A percentile compares a stretch with the other conserved stretches of the same genome.
These are phyloP conservation scores for Astrocystis sublimbata DNA, from an alignment of 495 filamentous ascomycete species.

Conservation along the genomic window DNA sequence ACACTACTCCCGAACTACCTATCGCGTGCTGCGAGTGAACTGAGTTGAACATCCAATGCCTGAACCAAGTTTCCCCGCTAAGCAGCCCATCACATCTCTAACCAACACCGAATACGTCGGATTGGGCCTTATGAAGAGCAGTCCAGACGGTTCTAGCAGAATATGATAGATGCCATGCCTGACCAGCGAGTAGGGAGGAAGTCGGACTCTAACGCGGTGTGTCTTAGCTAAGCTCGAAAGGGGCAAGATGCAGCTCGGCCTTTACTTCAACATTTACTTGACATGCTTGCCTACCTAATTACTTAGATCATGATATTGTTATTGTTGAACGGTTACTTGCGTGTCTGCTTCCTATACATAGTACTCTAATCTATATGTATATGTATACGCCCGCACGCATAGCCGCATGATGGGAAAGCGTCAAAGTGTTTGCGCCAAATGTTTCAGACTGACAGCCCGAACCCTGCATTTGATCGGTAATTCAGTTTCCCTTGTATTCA, in stretches of 20 bases:
- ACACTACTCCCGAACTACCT: background rate
- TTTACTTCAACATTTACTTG: too few relatives aligned
- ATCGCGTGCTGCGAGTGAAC: background rate
- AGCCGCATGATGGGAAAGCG: background rate
- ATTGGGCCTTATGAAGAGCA: background rate
- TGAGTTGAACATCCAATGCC: background rate
- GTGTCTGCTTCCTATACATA: too few relatives aligned
- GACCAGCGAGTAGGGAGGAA: background rate
- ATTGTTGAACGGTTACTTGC: background rate
- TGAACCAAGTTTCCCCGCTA: background rate
- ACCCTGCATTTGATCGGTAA: background rate
- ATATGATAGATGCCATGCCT: background rate
- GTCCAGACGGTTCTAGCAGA: background rate
- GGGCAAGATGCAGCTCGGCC: background rate
- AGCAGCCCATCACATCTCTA: background rate
- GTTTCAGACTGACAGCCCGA: background rate
- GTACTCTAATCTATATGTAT: too few relatives aligned
- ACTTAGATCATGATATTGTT: background rate
- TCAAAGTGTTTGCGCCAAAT: too few relatives aligned
- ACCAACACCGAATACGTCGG: background rate
- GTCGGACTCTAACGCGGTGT: background rate
- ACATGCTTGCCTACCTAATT: too few relatives aligned
- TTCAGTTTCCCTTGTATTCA: conserved; percentile 2
- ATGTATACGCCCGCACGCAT: background rate
- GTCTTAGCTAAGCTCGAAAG: background rate